phyloP scores from a whole-genome alignment of 2,329 filamentous ascomycete genomes.

The Apiospora saccharicola region DNA sequence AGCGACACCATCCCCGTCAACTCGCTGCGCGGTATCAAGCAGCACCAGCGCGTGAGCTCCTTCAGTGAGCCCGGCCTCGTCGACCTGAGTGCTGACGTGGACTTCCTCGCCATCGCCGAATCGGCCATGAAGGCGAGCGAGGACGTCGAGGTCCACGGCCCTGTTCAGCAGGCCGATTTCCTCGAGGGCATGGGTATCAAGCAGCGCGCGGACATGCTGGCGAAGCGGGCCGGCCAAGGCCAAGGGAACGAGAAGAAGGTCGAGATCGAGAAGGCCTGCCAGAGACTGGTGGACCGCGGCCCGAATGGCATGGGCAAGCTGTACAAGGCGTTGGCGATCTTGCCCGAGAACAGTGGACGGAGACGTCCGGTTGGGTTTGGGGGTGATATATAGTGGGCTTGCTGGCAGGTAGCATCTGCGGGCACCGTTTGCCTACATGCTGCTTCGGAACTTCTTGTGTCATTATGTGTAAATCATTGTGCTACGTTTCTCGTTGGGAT shows the following conservation, averaged over 20 bases:
- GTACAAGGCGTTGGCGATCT: conserved; percentile 91
- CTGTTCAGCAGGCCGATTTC: conserved; percentile 85
- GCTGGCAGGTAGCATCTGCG: neutral
- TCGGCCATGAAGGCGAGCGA: conserved; percentile 77
- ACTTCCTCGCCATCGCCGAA: conserved; percentile 88
- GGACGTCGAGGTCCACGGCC: conserved; percentile 90
- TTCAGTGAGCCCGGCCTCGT: conserved; percentile 82
- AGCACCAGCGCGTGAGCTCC: conserved; percentile 79
- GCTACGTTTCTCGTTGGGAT: neutral
- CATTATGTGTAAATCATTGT: neutral
- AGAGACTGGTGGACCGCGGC: conserved; percentile 81
- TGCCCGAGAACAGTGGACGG: conserved; percentile 79
- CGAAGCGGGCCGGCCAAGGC: conserved; percentile 53
- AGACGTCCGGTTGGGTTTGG: conserved; percentile 92
- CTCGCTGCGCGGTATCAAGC: conserved; percentile 86
- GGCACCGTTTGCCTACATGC: neutral
- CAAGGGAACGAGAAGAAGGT: conserved; percentile 52
- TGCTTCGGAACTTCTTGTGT: neutral
- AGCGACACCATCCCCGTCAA: conserved; percentile 80
- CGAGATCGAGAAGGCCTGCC: conserved; percentile 77
- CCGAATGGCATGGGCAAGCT: conserved; percentile 90
- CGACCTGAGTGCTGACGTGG: conserved; percentile 91
- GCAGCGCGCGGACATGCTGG: conserved; percentile 75
- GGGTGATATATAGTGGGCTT: conserved; percentile 62
- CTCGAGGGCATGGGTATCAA: conserved; percentile 82